Percentiles rank a stretch among this genome's conserved stretches.
phyloP scores from a whole-genome alignment of 257 asterid species.

The Solanum etuberosum region DNA sequence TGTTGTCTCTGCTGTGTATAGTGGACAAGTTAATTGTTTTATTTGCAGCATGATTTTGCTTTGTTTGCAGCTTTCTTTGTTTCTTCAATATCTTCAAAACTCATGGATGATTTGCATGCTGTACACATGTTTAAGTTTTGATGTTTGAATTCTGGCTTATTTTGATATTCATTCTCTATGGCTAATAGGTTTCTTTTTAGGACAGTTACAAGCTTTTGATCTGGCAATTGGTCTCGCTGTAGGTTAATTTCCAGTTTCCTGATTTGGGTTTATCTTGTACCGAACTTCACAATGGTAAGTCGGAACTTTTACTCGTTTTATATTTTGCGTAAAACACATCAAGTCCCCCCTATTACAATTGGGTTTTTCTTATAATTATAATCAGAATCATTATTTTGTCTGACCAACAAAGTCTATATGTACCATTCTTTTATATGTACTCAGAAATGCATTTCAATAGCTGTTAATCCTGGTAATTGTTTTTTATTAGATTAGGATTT shows the following conservation, averaged over 20 bases:
- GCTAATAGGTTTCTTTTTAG: neutral
- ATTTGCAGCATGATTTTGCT: neutral
- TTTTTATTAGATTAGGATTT: neutral
- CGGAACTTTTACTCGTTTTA: neutral
- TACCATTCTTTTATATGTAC: neutral
- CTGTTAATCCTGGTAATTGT: neutral
- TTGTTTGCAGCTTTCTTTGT: neutral
- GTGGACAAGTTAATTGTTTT: neutral
- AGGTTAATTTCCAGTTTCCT: neutral
- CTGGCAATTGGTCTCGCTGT: neutral
- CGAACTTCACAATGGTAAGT: neutral
- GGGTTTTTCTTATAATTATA: neutral
- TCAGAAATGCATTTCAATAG: neutral
- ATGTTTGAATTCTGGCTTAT: neutral
- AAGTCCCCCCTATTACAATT: neutral
- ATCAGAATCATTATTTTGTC: neutral
- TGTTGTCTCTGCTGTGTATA: neutral
- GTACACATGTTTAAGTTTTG: neutral
- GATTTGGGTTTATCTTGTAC: neutral
- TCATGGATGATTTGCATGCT: neutral
- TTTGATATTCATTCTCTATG: neutral
- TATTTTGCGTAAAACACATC: neutral
- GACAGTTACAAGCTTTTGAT: neutral
- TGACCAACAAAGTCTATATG: neutral
- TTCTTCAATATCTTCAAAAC: neutral